phyloP scores from a whole-genome alignment of 345 rosid genomes.

The Citrus sp. region DNA sequence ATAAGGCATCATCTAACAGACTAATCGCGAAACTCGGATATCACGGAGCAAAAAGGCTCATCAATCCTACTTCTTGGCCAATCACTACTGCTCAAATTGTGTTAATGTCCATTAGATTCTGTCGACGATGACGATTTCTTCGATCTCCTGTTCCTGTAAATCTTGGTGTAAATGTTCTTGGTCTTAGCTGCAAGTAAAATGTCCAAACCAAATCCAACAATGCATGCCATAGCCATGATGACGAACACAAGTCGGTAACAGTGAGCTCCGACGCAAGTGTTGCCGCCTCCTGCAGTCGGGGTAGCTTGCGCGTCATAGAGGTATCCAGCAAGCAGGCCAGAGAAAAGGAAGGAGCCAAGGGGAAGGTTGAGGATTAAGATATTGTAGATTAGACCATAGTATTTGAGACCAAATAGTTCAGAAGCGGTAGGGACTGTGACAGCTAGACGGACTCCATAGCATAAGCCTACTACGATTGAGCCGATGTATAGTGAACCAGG shows the following conservation, averaged over 20 bases:
- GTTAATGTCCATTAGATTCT: constrained; percentile 9
- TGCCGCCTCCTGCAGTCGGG: constrained; percentile 70
- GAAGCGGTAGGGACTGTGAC: constrained; percentile 88
- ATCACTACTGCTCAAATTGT: background rate
- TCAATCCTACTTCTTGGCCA: constrained; percentile 18
- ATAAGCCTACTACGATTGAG: constrained; percentile 76
- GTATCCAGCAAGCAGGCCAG: constrained; percentile 84
- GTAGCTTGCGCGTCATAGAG: constrained; percentile 80
- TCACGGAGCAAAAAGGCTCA: constrained; percentile 20
- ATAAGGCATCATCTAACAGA: background rate
- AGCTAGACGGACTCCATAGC: constrained; percentile 91
- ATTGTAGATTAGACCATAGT: constrained; percentile 85
- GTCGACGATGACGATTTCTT: constrained; percentile 24
- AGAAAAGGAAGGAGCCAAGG: constrained; percentile 89
- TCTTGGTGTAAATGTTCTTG: constrained; percentile 53
- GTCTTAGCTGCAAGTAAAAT: constrained; percentile 56
- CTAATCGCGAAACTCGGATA: background rate
- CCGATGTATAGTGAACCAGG: constrained; percentile 84
- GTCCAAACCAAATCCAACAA: constrained; percentile 71
- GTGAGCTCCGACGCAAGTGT: constrained; percentile 86
- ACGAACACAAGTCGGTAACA: constrained; percentile 77
- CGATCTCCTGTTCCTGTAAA: constrained; percentile 45
- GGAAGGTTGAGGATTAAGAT: constrained; percentile 86
- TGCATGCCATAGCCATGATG: constrained; percentile 65
- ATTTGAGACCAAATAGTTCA: constrained; percentile 90